phyloP scores from a whole-genome alignment of 345 rosid species.

The Acer campestre region DNA sequence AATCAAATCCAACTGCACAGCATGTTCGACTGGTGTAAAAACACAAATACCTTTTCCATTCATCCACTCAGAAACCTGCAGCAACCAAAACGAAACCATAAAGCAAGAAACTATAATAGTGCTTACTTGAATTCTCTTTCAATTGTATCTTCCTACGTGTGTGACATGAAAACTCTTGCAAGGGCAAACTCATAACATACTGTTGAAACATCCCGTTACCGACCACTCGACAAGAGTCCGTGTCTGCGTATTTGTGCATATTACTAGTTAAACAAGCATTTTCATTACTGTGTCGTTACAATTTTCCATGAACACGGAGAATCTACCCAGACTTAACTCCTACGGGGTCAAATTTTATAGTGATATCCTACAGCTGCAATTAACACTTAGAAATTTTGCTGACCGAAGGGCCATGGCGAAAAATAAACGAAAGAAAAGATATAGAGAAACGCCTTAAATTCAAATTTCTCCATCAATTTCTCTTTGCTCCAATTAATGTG shows the following conservation, averaged over 20 bases:
- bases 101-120: background rate
- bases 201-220: constrained; percentile 2
- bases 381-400: background rate
- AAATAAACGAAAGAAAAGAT: too few relatives aligned
- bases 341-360: background rate
- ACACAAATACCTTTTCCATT: constrained; percentile 53
- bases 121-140: background rate
- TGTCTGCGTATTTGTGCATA: background rate
- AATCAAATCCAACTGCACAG: constrained; percentile 78
- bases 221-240: background rate
- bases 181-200: background rate
- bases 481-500: background rate
- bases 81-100: background rate
- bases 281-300: background rate
- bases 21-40: constrained; percentile 70
- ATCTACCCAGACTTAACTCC: background rate
- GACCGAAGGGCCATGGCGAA: background rate
- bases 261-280: background rate
- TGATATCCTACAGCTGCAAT: background rate
- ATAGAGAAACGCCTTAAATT: background rate
- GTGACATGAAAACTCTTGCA: constrained; percentile 1
- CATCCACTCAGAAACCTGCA: constrained; percentile 60
- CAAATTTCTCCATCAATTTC: background rate
- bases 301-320: background rate
- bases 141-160: background rate